phyloP scores from a whole-genome alignment of 805 yeast species.

The Candida verbasci region DNA sequence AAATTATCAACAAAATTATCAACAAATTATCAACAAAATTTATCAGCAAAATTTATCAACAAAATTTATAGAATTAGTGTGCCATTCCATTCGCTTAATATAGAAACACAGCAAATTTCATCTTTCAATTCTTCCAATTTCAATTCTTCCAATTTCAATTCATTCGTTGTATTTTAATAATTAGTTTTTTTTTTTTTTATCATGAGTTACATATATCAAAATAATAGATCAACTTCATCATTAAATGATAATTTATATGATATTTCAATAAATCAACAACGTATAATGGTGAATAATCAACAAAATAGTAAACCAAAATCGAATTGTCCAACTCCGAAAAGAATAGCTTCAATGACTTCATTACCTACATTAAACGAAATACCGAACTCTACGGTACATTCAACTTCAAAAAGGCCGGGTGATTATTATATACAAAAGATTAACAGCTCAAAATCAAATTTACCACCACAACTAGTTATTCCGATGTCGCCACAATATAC shows the following conservation, averaged over 20 bases:
- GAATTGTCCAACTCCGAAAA: constrained; percentile 14
- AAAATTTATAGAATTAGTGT: too few relatives aligned
- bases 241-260: constrained; percentile 3
- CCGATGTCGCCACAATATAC: too few relatives aligned
- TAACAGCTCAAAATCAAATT: constrained; percentile 14
- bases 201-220: not conserved
- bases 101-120: too few relatives aligned
- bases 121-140: too few relatives aligned
- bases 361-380: constrained; percentile 14
- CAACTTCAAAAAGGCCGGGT: constrained; percentile 32
- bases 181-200: too few relatives aligned
- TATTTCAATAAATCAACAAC: constrained; percentile 1
- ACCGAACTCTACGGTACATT: constrained; percentile 1
- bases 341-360: constrained; percentile 25
- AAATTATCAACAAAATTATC: too few relatives aligned
- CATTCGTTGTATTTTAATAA: too few relatives aligned
- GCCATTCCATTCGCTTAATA: too few relatives aligned
- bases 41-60: too few relatives aligned
- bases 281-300: too few relatives aligned
- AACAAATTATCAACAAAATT: too few relatives aligned
- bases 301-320: not conserved
- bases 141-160: too few relatives aligned
- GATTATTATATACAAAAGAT: constrained; percentile 35
- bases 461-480: constrained; percentile 6
- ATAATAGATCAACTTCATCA: constrained; percentile 1